phyloP scores from a whole-genome alignment of 2,329 filamentous ascomycete genomes.

The Pseudopithomyces maydicus region DNA sequence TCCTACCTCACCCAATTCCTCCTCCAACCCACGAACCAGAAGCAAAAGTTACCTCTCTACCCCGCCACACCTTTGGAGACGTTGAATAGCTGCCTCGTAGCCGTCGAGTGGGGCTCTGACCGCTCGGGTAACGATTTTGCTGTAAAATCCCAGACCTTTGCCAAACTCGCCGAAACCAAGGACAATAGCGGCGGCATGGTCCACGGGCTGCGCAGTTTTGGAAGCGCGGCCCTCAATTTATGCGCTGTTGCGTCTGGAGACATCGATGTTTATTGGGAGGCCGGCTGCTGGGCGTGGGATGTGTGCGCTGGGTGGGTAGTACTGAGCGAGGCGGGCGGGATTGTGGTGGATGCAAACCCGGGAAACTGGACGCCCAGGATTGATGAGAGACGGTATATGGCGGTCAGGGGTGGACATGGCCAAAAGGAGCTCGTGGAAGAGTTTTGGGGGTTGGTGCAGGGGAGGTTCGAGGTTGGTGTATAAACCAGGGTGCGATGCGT shows the following conservation, averaged over 20 bases:
- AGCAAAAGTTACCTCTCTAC: slow-evolving; percentile 53
- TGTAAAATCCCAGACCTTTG: slow-evolving; percentile 70
- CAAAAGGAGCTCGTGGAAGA: slow-evolving; percentile 54
- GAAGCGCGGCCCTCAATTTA: slow-evolving; percentile 76
- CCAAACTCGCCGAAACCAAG: slow-evolving; percentile 55
- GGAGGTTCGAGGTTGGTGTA: slow-evolving; percentile 50
- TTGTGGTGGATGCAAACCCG: slow-evolving; percentile 74
- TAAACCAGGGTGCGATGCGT: slow-evolving; percentile 6
- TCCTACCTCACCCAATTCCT: slow-evolving; percentile 53
- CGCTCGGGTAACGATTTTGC: slow-evolving; percentile 73
- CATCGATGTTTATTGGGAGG: slow-evolving; percentile 80
- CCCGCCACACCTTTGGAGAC: slow-evolving; percentile 62
- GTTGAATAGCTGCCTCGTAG: slow-evolving; percentile 68
- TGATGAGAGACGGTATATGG: slow-evolving; percentile 62
- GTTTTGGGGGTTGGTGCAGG: slow-evolving; percentile 54
- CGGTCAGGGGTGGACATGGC: slow-evolving; percentile 52
- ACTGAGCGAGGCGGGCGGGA: slow-evolving; percentile 73
- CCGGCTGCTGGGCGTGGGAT: slow-evolving; percentile 85
- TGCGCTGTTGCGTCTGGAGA: slow-evolving; percentile 73
- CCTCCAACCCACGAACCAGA: slow-evolving; percentile 5
- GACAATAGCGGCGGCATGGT: slow-evolving; percentile 75
- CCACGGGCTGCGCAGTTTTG: slow-evolving; percentile 72
- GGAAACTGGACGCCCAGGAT: slow-evolving; percentile 68
- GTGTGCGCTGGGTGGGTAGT: slow-evolving; percentile 83
- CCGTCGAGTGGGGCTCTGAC: slow-evolving; percentile 74